Conservation (phyloP, 768 basidiomycete genomes). For the Panellus pusillus region DNA sequence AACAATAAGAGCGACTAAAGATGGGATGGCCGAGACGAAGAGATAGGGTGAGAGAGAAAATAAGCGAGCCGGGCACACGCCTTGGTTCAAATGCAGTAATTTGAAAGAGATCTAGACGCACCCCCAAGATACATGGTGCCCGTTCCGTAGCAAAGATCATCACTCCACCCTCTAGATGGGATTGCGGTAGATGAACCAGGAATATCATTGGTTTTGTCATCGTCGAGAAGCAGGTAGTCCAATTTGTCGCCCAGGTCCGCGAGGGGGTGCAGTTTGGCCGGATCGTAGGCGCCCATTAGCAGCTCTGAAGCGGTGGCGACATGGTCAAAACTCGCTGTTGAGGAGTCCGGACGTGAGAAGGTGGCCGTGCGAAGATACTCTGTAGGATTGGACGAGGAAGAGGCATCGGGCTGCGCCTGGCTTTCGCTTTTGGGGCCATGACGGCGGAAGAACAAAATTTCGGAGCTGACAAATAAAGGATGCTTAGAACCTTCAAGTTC, state of each 20-base stretch:
- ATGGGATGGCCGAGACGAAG: constrained; percentile 51
- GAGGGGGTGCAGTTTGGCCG: constrained; percentile 89
- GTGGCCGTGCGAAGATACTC: constrained; percentile 47
- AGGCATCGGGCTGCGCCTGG: constrained; percentile 29
- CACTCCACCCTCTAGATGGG: constrained; percentile 96
- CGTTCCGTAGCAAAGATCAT: constrained; percentile 98
- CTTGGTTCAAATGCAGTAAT: constrained; percentile 52
- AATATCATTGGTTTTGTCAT: constrained; percentile 90
- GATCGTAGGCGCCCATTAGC: constrained; percentile 86
- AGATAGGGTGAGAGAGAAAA: constrained; percentile 70
- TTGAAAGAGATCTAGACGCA: constrained; percentile 69
- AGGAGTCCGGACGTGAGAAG: constrained; percentile 44
- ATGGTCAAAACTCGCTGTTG: constrained; percentile 44
- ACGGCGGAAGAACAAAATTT: not conserved
- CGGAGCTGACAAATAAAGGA: not conserved
- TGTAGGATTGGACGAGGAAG: constrained; percentile 48
- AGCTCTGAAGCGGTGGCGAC: constrained; percentile 84
- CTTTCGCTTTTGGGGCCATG: constrained; percentile 12
- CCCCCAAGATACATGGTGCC: constrained; percentile 98
- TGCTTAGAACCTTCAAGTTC: not conserved
- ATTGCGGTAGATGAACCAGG: constrained; percentile 90
- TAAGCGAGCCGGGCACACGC: constrained; percentile 50
- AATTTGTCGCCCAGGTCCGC: constrained; percentile 90
- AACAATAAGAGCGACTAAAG: constrained; percentile 77
- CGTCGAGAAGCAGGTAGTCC: constrained; percentile 94